Evolutionary conservation across 2,329 filamentous ascomycete genomes (phyloP).

Genomic region (Alternaria viburni): DNA sequence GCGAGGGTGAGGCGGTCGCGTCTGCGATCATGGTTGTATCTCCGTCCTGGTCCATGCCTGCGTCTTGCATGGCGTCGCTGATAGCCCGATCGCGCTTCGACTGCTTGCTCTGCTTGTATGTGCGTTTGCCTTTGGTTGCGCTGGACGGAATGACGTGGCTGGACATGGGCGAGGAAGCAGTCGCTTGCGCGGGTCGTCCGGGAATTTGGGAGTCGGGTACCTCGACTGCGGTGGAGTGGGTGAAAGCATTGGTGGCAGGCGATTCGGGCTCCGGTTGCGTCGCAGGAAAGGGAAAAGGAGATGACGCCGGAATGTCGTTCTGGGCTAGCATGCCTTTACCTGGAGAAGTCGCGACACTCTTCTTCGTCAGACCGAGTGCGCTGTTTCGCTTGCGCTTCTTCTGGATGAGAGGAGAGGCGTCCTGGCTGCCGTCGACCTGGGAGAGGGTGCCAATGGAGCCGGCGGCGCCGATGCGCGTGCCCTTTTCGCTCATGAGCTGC

Average conservation of each 20-base stretch:
- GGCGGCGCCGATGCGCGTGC: conserved; percentile 3
- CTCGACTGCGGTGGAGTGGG: conserved; percentile 7
- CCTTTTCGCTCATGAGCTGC: conserved; percentile 26
- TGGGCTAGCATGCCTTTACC: background rate
- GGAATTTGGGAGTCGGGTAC: conserved; percentile 20
- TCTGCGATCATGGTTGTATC: background rate
- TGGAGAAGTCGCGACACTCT: background rate
- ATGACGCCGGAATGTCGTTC: background rate
- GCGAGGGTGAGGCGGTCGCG: background rate
- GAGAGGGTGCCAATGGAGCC: background rate
- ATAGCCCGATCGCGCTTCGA: background rate
- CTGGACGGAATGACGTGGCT: conserved; percentile 12
- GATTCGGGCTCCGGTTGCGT: background rate
- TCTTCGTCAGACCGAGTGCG: background rate
- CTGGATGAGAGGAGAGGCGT: background rate
- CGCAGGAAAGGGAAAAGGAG: conserved; percentile 10
- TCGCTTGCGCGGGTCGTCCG: background rate
- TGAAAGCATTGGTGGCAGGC: background rate
- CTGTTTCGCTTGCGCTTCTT: conserved; percentile 5
- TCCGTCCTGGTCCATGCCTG: background rate
- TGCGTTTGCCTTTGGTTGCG: conserved; percentile 6
- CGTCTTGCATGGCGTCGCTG: background rate
- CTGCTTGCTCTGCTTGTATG: conserved; percentile 8
- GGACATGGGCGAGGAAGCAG: conserved; percentile 9
- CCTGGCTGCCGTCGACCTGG: background rate